Base-by-base conservation (phyloP, 495 filamentous ascomycete species). In the Pseudomonodictys pantanalensis region DNA sequence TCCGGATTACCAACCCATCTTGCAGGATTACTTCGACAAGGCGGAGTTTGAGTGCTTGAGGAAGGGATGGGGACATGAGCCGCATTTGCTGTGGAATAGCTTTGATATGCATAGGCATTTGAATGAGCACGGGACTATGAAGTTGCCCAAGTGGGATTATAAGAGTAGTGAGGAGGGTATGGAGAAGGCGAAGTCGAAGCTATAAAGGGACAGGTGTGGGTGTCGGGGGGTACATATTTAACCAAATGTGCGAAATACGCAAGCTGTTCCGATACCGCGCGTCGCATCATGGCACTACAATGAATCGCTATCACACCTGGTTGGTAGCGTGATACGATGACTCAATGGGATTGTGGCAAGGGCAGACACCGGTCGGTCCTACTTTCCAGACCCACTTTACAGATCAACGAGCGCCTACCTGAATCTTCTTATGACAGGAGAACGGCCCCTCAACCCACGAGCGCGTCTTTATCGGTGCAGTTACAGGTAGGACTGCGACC, bases 41-140 rank as follows among this genome's bases (percentile, higher is more conserved):
- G 90, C 91, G 18, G 91, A 95, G 77, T 89, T 80, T 66, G 88
- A 93, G 75, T 95, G 90, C 70, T 69, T 95, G 72, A 82, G 79
- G 72, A 92, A 91, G 82, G 91, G 90, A 32, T 88, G 86, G 89
- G 90, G 88, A 39, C 91, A 93, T 73, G 90, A 95, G 78, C 90
- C 91, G 23, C 90, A 95, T 70, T 74, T 93, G 73, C 75, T 96
- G 43, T 92, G 82, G 76, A 84, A 93, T 72, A 76, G 81, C 17
- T 95, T 95, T 73, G 88, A 93, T 71, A 91, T 95, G 90, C 91
- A 95, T 73, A 83, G 86, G 77, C 86, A 88, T 52, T 74, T 96
- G 51, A 72, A 83, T 58, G 83, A 88, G 76, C 83, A 90, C 69
- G 90, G 90, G 20, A 92, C 87, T 59, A 95, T 95, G 91, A 86